Base-by-base conservation (phyloP, 1,139 yeast genomes). In the Yamadazyma diospyri region DNA sequence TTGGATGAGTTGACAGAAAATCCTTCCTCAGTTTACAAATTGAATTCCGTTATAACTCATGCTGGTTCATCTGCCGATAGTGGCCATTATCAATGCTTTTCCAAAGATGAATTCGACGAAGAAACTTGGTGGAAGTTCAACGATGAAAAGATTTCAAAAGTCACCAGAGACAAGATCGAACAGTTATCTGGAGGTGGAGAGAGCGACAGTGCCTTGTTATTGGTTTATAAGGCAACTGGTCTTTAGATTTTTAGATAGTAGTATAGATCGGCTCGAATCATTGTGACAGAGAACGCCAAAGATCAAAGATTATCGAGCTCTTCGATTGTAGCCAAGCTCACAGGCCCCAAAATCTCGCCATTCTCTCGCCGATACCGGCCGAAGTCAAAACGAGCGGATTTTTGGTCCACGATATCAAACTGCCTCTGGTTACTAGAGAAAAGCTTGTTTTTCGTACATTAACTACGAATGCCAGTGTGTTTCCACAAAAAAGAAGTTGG, bases 161-260 rank as follows among this genome's bases (percentile, higher is more conserved):
- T 89, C 11, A 75, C 71, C 39, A 84, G 78, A 52, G 94, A 87
- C 34, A 86, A 77, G 53, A 78, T 92, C 41, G 96, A 87, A 54
- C 62, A 75, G 35, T 71, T 94, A 43, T 85, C 97, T 6, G 99
- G 98, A 29, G 99, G 99, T 33, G 97, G 98, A 40, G 98, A 94
- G 63, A 81, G 95, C 48, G 98, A 92, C 59, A 80, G 94, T 50
- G 98, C 98, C 2, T 75, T 92, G 59, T 81, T 94, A 41, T 71
- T 89, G 45, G 61, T 92, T 35, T 92, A 92, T 67, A 82, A 81
- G 53, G 94, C 87, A 4, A 75, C 80, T 47, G 94, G 92, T 13
- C 33, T 37, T 18, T 37, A 33, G 30, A 19, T 15, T 13, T 18
- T 13, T 21, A n/a, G n/a, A n/a, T n/a, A n/a, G n/a, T n/a, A n/a